Conservation (phyloP, 2,329 filamentous ascomycete species). For the Alternaria brassicae region DNA sequence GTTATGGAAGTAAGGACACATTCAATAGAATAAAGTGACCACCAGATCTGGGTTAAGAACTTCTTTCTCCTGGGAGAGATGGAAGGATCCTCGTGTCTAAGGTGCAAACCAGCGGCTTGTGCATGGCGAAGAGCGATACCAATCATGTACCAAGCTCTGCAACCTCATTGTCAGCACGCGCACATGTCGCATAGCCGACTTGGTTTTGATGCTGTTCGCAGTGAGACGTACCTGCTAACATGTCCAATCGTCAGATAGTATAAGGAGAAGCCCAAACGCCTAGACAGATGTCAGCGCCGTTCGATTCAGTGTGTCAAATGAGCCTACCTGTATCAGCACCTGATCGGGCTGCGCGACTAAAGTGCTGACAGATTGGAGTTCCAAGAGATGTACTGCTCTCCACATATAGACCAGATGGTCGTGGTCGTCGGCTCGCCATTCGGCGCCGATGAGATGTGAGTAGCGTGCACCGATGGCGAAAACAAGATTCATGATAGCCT, state of each 20-base stretch:
- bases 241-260: constrained; percentile 50
- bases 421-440: constrained; percentile 25
- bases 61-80: constrained; percentile 33
- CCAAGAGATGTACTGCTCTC: constrained; percentile 22
- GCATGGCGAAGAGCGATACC: constrained; percentile 48
- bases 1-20: constrained; percentile 43
- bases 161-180: not conserved
- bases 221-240: constrained; percentile 46
- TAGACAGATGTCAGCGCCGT: constrained; percentile 23
- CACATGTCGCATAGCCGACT: constrained; percentile 10
- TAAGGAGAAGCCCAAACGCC: constrained; percentile 45
- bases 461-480: constrained; percentile 51
- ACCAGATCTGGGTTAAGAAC: constrained; percentile 46
- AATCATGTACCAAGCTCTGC: constrained; percentile 48
- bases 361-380: constrained; percentile 28
- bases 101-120: constrained; percentile 46
- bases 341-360: constrained; percentile 34
- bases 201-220: too few species aligned
- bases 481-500: constrained; percentile 48
- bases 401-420: constrained; percentile 48
- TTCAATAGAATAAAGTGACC: constrained; percentile 48
- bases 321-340: constrained; percentile 22
- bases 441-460: constrained; percentile 35
- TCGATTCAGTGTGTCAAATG: not conserved
- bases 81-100: constrained; percentile 40